Evolutionary conservation across 2,329 filamentous ascomycete species (phyloP).

Genomic region (Emmonsia crescens): DNA sequence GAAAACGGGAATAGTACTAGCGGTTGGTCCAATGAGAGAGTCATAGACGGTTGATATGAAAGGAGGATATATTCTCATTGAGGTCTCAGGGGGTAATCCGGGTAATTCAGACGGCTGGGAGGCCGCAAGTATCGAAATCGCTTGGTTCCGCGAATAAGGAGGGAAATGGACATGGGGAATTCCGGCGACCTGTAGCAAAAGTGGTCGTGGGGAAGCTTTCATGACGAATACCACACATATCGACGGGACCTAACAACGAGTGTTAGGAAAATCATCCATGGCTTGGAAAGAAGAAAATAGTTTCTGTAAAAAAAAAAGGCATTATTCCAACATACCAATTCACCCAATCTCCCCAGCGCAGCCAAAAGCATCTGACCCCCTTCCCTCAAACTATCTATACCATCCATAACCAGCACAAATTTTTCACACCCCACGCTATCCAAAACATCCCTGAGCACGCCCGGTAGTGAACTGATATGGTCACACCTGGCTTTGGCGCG

Average conservation of each 20-base stretch:
- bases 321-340: conserved; percentile 50
- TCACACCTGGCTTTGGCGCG: conserved; percentile 57
- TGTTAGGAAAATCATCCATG: neutral
- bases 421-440: conserved; percentile 30
- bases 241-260: conserved; percentile 55
- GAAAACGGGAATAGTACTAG: conserved; percentile 67
- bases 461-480: conserved; percentile 63
- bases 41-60: conserved; percentile 83
- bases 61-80: conserved; percentile 42
- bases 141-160: conserved; percentile 70
- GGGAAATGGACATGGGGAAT: conserved; percentile 73
- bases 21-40: conserved; percentile 67
- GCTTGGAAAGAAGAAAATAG: neutral
- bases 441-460: conserved; percentile 49
- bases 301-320: neutral
- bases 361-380: conserved; percentile 66
- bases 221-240: conserved; percentile 70
- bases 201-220: conserved; percentile 54
- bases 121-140: conserved; percentile 62
- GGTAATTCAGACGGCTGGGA: conserved; percentile 33
- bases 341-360: conserved; percentile 68
- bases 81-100: conserved; percentile 20
- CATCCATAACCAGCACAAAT: conserved; percentile 79
- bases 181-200: conserved; percentile 58
- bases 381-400: conserved; percentile 74